These are phyloP conservation scores for Theobroma grandiflorum DNA, from an alignment of 441 rosid species.

Conservation along the genomic window DNA sequence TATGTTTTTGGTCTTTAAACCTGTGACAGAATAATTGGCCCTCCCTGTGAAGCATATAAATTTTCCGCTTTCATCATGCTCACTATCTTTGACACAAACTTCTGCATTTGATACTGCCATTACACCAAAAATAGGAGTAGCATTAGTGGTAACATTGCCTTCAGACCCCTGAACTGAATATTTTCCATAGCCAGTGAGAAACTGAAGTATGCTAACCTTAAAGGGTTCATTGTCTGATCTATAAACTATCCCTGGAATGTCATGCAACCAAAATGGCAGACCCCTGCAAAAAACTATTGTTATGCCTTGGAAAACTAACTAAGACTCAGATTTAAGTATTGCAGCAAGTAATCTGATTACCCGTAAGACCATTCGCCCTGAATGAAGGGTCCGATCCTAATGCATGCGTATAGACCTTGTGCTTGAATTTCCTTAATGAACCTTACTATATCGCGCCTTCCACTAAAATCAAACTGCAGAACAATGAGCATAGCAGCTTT, in stretches of 20 bases:
- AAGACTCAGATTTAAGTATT: background rate
- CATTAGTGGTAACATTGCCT: background rate
- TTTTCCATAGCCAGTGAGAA: background rate
- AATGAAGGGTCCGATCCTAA: constrained; percentile 63
- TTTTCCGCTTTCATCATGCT: constrained; percentile 56
- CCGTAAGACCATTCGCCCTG: constrained; percentile 62
- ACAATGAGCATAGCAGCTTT: background rate
- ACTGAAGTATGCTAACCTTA: constrained; percentile 34
- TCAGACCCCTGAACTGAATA: background rate
- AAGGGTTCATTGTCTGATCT: constrained; percentile 54
- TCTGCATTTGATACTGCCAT: constrained; percentile 58
- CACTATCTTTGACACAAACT: constrained; percentile 53
- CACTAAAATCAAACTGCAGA: constrained; percentile 52
- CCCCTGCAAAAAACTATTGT: constrained; percentile 37
- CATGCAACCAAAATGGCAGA: constrained; percentile 54
- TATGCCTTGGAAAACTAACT: background rate
- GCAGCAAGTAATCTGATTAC: constrained; percentile 34
- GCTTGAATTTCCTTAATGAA: constrained; percentile 54
- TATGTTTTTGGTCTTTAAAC: constrained; percentile 28
- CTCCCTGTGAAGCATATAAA: constrained; percentile 74
- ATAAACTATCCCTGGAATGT: constrained; percentile 49
- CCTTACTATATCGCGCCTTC: constrained; percentile 45
- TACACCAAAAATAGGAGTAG: background rate
- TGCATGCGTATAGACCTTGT: constrained; percentile 51
- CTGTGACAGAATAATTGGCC: constrained; percentile 75